These are phyloP conservation scores for Echria macrotheca DNA, from an alignment of 495 filamentous ascomycete species.

Conservation along the genomic window DNA sequence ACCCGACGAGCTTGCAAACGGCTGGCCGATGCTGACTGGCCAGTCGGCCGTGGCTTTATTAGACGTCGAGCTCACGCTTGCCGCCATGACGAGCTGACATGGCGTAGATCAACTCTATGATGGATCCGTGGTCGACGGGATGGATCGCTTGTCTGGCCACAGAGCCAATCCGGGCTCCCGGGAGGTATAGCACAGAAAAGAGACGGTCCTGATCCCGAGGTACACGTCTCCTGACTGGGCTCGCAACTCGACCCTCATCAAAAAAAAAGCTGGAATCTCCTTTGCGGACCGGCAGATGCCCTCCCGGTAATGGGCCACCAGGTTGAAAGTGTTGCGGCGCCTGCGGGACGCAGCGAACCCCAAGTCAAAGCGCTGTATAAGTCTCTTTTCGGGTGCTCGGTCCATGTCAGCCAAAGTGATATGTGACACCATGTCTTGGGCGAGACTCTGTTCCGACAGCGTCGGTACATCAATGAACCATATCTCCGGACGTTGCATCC, in stretches of 20 bases:
- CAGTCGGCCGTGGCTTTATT: not conserved
- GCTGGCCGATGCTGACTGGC: not conserved
- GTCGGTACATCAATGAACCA: not conserved
- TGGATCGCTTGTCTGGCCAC: not conserved
- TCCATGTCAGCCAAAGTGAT: not conserved
- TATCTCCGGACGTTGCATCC: slow-evolving; percentile 2
- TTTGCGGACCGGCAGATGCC: slow-evolving; percentile 3
- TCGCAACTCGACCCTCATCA: no score
- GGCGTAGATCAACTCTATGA: slow-evolving; percentile 1
- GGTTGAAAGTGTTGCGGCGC: not conserved
- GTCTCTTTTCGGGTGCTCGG: not conserved
- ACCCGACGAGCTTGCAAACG: not conserved
- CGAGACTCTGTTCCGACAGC: not conserved
- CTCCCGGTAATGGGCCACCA: not conserved
- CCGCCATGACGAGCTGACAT: not conserved
- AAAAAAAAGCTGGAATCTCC: no score
- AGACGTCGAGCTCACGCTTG: not conserved
- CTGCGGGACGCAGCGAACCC: slow-evolving; percentile 2
- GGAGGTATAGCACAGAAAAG: not conserved
- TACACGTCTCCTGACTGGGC: no score
- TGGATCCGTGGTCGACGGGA: not conserved
- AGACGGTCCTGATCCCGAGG: not conserved
- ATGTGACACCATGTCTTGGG: not conserved
- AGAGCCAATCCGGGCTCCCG: not conserved
- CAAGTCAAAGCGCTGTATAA: slow-evolving; percentile 5